These are phyloP conservation scores for Edaphochlamys debaryana DNA, from an alignment of 139 green algal genomes.

Conservation along the genomic window DNA sequence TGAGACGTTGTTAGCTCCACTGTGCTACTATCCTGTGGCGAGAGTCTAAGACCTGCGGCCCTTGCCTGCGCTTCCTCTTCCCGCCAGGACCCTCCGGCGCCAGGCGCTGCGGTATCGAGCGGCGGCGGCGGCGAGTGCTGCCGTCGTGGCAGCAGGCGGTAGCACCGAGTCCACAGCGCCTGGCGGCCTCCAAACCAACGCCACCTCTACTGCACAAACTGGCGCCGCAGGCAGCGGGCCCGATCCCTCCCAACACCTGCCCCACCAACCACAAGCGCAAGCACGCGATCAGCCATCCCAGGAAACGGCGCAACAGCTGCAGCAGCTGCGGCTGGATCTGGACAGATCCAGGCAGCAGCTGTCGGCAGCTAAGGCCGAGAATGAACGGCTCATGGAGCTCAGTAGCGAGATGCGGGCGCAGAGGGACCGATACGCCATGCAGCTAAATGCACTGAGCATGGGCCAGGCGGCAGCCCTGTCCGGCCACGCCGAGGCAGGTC, in stretches of 20 bases:
- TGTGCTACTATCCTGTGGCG: no score
- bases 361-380: slow-evolving; percentile 57
- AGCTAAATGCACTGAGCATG: no score
- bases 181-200: no score
- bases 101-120: slow-evolving; percentile 45
- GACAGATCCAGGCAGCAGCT: neutral
- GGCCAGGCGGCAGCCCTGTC: no score
- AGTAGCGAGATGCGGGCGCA: slow-evolving; percentile 71
- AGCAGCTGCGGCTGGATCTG: slow-evolving; percentile 10
- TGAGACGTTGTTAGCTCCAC: no score
- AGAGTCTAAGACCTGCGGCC: no score
- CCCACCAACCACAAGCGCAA: neutral
- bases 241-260: neutral
- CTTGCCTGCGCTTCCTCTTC: no score
- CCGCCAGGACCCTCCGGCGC: slow-evolving; percentile 47
- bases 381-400: slow-evolving; percentile 80
- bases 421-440: slow-evolving; percentile 43
- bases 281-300: neutral
- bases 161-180: neutral
- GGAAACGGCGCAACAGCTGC: neutral
- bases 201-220: neutral
- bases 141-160: neutral
- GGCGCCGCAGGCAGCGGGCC: neutral
- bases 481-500: no score
- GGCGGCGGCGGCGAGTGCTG: neutral